Conservation (phyloP, 768 basidiomycete genomes). For the Rhodotorula diobovata region DNA sequence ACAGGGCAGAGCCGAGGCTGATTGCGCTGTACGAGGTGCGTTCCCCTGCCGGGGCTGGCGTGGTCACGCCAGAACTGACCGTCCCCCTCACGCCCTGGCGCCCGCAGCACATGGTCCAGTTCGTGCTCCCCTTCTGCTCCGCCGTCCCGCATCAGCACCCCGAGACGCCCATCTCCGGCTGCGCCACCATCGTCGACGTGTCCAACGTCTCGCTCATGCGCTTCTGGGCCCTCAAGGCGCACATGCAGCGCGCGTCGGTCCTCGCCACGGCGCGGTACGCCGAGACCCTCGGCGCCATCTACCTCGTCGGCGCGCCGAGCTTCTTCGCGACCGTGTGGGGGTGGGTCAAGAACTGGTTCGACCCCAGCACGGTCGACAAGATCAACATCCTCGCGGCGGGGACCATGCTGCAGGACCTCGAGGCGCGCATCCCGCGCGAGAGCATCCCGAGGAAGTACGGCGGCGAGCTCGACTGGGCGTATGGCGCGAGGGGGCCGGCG, state of each 20-base stretch:
- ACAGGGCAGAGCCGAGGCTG: constrained; percentile 67
- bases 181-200: constrained; percentile 60
- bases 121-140: constrained; percentile 62
- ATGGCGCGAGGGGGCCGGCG: constrained; percentile 58
- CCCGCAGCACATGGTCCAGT: constrained; percentile 61
- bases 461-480: constrained; percentile 67
- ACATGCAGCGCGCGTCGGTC: constrained; percentile 68
- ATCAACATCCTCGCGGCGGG: constrained; percentile 59
- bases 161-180: constrained; percentile 31
- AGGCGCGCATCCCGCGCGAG: constrained; percentile 48
- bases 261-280: constrained; percentile 77
- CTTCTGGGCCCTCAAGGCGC: constrained; percentile 57
- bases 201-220: constrained; percentile 57
- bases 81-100: neutral
- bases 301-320: constrained; percentile 68
- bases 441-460: constrained; percentile 69
- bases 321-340: constrained; percentile 81
- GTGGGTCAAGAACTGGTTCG: constrained; percentile 61
- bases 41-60: neutral
- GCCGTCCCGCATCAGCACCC: constrained; percentile 54
- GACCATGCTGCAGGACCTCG: constrained; percentile 46
- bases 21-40: constrained; percentile 48
- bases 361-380: constrained; percentile 51
- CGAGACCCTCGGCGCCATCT: constrained; percentile 63
- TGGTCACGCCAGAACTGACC: too few species aligned